Conservation (phyloP, 352 stramenopile genomes). For the Globisporangium takayamanum region DNA sequence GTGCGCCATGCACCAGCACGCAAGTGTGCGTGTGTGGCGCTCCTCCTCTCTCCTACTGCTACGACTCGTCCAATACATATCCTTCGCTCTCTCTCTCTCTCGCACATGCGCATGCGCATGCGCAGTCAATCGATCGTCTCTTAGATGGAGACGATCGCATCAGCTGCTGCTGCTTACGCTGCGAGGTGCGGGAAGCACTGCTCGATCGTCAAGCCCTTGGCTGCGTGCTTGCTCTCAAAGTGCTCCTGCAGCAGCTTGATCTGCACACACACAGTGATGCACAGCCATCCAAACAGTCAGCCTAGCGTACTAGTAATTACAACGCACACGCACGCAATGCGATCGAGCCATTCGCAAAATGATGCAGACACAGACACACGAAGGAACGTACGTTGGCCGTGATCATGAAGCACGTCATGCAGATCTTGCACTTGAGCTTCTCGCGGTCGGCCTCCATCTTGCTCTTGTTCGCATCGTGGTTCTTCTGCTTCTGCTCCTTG, state of each 20-base stretch:
- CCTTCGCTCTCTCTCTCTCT: too few species aligned
- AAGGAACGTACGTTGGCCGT: conserved; percentile 60
- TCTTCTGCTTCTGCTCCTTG: conserved; percentile 79
- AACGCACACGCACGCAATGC: too few species aligned
- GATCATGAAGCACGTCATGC: conserved; percentile 84
- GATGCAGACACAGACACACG: not conserved
- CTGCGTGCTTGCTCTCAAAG: conserved; percentile 72
- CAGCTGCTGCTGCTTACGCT: too few species aligned
- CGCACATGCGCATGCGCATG: too few species aligned
- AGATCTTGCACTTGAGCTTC: conserved; percentile 86
- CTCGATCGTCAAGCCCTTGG: conserved; percentile 65
- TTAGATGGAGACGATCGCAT: too few species aligned
- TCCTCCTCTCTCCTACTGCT: too few species aligned
- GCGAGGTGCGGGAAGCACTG: conserved; percentile 10
- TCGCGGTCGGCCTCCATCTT: conserved; percentile 79
- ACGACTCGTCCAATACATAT: too few species aligned
- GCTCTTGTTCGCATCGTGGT: conserved; percentile 62
- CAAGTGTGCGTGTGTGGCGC: too few species aligned
- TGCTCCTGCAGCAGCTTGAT: conserved; percentile 69
- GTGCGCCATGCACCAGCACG: too few species aligned
- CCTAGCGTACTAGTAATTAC: too few species aligned
- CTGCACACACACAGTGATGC: conserved; percentile 16
- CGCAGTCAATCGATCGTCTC: too few species aligned
- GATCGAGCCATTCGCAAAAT: not conserved
- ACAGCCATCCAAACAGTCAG: not conserved